Conservation (phyloP, 1,139 yeast genomes). For the Petasospora rhodanensis region DNA sequence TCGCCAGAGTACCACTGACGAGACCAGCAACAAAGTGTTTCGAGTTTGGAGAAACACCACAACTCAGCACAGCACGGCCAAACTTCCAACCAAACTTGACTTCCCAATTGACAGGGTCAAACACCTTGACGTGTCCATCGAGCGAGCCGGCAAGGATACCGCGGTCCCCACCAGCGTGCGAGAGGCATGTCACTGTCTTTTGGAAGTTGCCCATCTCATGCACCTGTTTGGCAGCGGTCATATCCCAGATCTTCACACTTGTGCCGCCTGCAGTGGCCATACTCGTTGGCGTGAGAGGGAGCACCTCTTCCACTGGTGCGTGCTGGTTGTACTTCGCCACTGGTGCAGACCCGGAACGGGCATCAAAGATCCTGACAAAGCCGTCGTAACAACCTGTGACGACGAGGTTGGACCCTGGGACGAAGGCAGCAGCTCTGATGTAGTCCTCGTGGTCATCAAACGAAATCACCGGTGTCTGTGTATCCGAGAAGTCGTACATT, state of each 20-base stretch:
- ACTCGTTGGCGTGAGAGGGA: slow-evolving; percentile 75
- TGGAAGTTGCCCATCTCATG: slow-evolving; percentile 76
- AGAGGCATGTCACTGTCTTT: slow-evolving; percentile 84
- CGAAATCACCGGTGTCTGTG: slow-evolving; percentile 59
- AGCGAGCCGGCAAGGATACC: slow-evolving; percentile 89
- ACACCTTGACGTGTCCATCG: slow-evolving; percentile 95
- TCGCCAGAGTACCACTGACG: slow-evolving; percentile 81
- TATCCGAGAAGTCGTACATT: slow-evolving; percentile 83
- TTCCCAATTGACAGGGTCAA: slow-evolving; percentile 79
- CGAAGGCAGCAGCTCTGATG: slow-evolving; percentile 74
- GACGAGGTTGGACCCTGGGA: slow-evolving; percentile 71
- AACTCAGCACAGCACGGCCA: slow-evolving; percentile 85
- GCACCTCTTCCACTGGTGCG: slow-evolving; percentile 85
- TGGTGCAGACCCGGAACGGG: slow-evolving; percentile 54
- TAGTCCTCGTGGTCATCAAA: slow-evolving; percentile 84
- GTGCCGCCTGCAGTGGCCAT: slow-evolving; percentile 87
- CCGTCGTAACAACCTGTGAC: slow-evolving; percentile 98
- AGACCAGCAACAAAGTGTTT: slow-evolving; percentile 94
- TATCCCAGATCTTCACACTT: slow-evolving; percentile 85
- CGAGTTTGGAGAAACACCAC: slow-evolving; percentile 86
- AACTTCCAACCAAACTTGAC: slow-evolving; percentile 97
- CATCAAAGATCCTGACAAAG: slow-evolving; percentile 76
- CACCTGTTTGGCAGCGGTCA: slow-evolving; percentile 66
- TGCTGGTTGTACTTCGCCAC: slow-evolving; percentile 51
- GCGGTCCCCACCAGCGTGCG: slow-evolving; percentile 54